Base-by-base conservation (phyloP, 176 grass and related monocot species). In the Secale cereale region DNA sequence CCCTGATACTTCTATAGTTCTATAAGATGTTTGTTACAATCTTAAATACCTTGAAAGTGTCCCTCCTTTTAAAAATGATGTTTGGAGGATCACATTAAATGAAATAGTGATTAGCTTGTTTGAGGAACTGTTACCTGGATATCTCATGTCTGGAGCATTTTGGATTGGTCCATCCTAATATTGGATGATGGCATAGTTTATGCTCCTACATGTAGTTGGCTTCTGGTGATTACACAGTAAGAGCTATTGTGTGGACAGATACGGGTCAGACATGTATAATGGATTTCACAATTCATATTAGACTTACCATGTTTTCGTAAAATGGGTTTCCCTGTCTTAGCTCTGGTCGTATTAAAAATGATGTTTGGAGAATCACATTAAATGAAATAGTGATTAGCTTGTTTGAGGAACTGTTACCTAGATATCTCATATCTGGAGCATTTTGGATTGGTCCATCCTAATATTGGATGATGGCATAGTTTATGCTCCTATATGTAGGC, bases 181-280 rank as follows among this genome's bases (percentile, higher is more conserved):
- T 84, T 90, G 81, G 89, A 84, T 90, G 85, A 80, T 84, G 68
- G 37, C 89, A 84, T 90, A 84, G 85, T 87, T 83, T 87, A 70
- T 90, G 85, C 81, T 87, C 85, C 81, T 69, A 87, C 30, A 90
- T 80, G 16, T 27, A 3, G n/a, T 83, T 87, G 89, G 23, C 76
- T 90, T 90, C 85, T 90, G 85, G 76, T 90, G 85, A 84, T 85
- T 90, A 84, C 80, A 52, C 89, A 87, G 68, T 80, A 90, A 37
- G 68, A 87, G 85, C 83, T 87, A 87, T 83, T 90, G 89, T 87
- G 89, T 87, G 85, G 89, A 90, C 89, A 87, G 80, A 87, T 90
- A 87, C 85, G 85, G 85, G 89, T 83, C 89, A 87, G 78, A 90
- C 59, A 90, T 74, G 28, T 87, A 8, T 66, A 65, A 32, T 37